Percentiles rank a stretch among this genome's conserved stretches.
Conservation (phyloP, 805 yeast genomes). For the Blastobotrys chiropterorum region DNA sequence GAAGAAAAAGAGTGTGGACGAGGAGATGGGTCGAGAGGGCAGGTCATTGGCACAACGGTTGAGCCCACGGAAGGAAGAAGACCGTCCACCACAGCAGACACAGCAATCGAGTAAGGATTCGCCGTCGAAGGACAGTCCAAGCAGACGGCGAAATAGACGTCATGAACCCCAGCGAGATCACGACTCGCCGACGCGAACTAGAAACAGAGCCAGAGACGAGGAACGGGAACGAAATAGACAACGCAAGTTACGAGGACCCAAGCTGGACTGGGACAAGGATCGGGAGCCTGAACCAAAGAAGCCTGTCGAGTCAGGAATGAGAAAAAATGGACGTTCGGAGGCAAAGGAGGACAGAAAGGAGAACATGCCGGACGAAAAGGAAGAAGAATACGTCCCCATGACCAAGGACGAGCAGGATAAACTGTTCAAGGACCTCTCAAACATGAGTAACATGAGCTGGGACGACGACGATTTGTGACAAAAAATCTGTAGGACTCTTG, state of each 20-base stretch:
- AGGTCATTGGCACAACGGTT: not conserved
- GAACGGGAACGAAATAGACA: slow-evolving; percentile 9
- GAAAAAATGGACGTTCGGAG: too few species aligned
- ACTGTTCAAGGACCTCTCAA: slow-evolving; percentile 6
- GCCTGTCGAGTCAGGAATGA: too few species aligned
- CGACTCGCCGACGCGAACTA: not conserved
- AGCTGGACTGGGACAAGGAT: slow-evolving; percentile 8
- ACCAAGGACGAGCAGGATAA: slow-evolving; percentile 1
- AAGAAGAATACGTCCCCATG: not conserved
- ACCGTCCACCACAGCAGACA: not conserved
- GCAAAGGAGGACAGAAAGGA: too few species aligned
- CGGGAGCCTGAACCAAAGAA: too few species aligned
- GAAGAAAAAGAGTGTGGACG: not conserved
- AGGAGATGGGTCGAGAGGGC: not conserved
- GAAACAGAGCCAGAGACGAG: not conserved
- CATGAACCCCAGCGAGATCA: too few species aligned
- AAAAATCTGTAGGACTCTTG: too few species aligned
- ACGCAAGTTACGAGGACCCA: slow-evolving; percentile 7
- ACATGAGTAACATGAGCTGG: slow-evolving; percentile 6
- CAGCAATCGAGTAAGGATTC: not conserved
- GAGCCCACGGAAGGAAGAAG: slow-evolving; percentile 1
- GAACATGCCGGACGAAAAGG: too few species aligned
- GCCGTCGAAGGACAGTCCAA: too few species aligned
- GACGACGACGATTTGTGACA: slow-evolving; percentile 8
- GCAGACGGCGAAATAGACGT: too few species aligned